Evolutionary conservation across 2,329 filamentous ascomycete genomes (phyloP).

Genomic region (Hirsutella minnesotensis): DNA sequence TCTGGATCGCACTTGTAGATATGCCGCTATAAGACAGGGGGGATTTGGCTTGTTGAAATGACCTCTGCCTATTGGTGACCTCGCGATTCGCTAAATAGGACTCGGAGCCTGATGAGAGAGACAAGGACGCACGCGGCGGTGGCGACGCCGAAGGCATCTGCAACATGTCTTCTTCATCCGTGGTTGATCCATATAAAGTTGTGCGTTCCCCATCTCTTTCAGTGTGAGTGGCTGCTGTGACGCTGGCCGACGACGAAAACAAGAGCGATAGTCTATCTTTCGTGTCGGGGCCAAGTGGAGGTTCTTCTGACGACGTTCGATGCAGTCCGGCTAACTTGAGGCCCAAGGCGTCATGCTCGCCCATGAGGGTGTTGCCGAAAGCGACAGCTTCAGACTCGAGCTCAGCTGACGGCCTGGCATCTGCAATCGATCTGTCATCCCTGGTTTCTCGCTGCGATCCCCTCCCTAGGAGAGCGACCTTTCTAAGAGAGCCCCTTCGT

Average conservation of each 20-base stretch:
- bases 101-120: constrained; percentile 46
- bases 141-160: constrained; percentile 45
- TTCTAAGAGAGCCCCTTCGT: constrained; percentile 74
- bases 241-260: constrained; percentile 7
- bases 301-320: constrained; percentile 34
- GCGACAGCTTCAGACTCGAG: constrained; percentile 8
- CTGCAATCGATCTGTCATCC: constrained; percentile 34
- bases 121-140: constrained; percentile 26
- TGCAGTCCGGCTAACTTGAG: constrained; percentile 35
- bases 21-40: constrained; percentile 45
- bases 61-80: constrained; percentile 32
- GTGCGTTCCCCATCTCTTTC: constrained; percentile 12
- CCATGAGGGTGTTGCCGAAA: constrained; percentile 9
- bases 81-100: constrained; percentile 44
- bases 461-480: constrained; percentile 72
- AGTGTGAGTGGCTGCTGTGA: constrained; percentile 1
- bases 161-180: constrained; percentile 70
- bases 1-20: constrained; percentile 33
- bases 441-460: constrained; percentile 50
- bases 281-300: constrained; percentile 25
- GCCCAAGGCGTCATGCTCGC: constrained; percentile 25
- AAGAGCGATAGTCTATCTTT: constrained; percentile 8
- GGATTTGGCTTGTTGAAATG: constrained; percentile 43
- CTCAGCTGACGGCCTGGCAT: constrained; percentile 21
- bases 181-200: constrained; percentile 47